Evolutionary conservation across 176 grass and related monocot genomes (phyloP).

Genomic region (Carex pumila): DNA sequence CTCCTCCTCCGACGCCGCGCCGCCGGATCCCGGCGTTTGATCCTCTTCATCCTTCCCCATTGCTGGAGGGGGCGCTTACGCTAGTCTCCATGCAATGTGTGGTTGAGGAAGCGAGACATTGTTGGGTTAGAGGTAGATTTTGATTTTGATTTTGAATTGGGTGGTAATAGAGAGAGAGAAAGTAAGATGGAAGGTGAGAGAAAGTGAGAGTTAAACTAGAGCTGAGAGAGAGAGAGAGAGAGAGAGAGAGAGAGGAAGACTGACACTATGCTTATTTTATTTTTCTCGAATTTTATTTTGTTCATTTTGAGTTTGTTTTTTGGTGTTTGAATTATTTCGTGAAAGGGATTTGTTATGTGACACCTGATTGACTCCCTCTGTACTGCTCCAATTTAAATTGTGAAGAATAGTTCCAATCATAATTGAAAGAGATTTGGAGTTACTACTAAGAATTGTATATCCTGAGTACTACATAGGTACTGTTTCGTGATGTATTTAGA

Average conservation of each 20-base stretch:
- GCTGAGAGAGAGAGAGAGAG: constrained; percentile 7
- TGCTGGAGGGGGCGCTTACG: neutral
- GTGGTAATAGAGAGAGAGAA: neutral
- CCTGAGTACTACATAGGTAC: too few species aligned
- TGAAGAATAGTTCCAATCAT: neutral
- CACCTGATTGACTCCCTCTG: neutral
- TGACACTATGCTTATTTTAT: neutral
- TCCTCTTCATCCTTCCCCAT: constrained; percentile 62
- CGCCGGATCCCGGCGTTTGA: constrained; percentile 18
- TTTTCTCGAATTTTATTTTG: neutral
- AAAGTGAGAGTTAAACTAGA: constrained; percentile 28
- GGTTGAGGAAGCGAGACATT: constrained; percentile 1
- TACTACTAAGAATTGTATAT: too few species aligned
- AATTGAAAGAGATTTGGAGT: too few species aligned
- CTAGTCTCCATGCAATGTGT: constrained; percentile 23
- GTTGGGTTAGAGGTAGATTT: neutral
- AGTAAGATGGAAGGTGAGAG: constrained; percentile 17
- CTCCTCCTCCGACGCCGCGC: neutral
- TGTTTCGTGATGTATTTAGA: too few species aligned
- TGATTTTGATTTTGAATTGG: neutral
- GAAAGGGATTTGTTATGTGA: neutral
- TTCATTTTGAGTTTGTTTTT: neutral
- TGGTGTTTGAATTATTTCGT: constrained; percentile 8
- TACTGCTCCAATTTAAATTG: neutral
- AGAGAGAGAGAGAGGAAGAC: too few species aligned